These are phyloP conservation scores for Phoma herbarum DNA, from an alignment of 2,329 filamentous ascomycete species.

Conservation along the genomic window DNA sequence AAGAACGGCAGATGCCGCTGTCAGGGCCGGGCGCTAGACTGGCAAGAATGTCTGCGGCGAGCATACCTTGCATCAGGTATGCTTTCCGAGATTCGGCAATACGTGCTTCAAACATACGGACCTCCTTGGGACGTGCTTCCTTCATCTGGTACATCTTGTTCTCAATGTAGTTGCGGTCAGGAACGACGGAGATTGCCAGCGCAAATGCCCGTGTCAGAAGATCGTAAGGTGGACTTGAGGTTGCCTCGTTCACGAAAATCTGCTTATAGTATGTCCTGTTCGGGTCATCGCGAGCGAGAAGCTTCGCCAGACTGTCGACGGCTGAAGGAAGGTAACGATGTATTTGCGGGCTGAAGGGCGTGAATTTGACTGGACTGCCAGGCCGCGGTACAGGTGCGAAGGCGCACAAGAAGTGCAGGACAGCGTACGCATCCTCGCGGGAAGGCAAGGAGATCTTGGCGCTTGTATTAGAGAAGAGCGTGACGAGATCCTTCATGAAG, in stretches of 20 bases:
- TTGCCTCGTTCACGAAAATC: constrained; percentile 78
- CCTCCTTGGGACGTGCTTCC: constrained; percentile 56
- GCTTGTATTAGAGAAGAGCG: constrained; percentile 88
- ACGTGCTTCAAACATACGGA: constrained; percentile 59
- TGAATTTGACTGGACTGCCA: constrained; percentile 71
- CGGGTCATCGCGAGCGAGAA: constrained; percentile 91
- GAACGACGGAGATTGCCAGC: constrained; percentile 84
- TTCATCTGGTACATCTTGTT: constrained; percentile 51
- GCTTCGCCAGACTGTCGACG: constrained; percentile 88
- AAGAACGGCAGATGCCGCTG: constrained; percentile 74
- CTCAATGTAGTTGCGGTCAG: constrained; percentile 68
- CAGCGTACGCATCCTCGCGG: constrained; percentile 84
- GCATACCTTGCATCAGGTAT: constrained; percentile 87
- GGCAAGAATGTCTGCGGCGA: constrained; percentile 88
- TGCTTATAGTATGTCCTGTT: constrained; percentile 85
- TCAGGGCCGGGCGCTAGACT: constrained; percentile 77
- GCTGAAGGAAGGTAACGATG: constrained; percentile 91
- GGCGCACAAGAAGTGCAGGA: constrained; percentile 87
- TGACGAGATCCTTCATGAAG: constrained; percentile 95
- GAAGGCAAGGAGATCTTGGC: constrained; percentile 81
- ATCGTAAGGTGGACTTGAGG: constrained; percentile 72
- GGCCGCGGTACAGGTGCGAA: constrained; percentile 86
- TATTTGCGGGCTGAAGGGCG: constrained; percentile 78
- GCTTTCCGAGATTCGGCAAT: constrained; percentile 86
- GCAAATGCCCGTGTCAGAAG: constrained; percentile 87